Evolutionary conservation across 2,329 filamentous ascomycete species (phyloP), one percentile per base, ranked within the genome.

Genomic region (Sporothrix globosa): DNA sequence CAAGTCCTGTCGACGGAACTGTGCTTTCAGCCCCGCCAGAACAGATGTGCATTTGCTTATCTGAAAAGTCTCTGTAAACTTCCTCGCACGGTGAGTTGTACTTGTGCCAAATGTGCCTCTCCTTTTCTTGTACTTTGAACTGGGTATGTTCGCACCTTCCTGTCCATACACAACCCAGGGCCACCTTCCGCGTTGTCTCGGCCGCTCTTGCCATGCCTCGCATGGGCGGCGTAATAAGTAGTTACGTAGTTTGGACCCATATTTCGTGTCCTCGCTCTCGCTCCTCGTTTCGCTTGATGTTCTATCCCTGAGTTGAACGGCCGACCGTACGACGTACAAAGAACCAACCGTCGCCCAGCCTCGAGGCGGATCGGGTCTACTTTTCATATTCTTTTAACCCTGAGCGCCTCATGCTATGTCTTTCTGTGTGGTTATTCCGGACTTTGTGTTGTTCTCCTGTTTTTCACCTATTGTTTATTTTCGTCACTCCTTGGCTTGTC

Each of bases 161-260:
- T 63, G 39, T 41, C 56, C 30, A 21, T 19, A 41, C 30, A 61
- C 34, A 17, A 44, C 56, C 39, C 56, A 60, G 19, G 34, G n/a
- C 39, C 34, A 19, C 58, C 34, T 27, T 61, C 58, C 39, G 44
- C 48, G 30, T 17, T 50, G 19, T 70, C 41, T 58, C 58, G 50
- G 50, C 21, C 50, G 46, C 27, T 58, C 52, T 61, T 60, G 54
- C 24, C 53, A 44, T 21, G 30, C 41, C 11, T 44, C 11, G 14
- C 4, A 17, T 14, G 30, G 48, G 56, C 13, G 11, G 13, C 24
- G 58, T n/a, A 61, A 67, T 34, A 50, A 52, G 46, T 52, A 53
- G 19, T n/a, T 70, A 70, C 63, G 69, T 68, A 70, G 69, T 34
- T 48, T 58, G 48, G 58, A 65, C 53, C 69, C 69, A 54, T 70